Conservation (phyloP, 2,329 filamentous ascomycete genomes). For the Penicillium vulpinum region DNA sequence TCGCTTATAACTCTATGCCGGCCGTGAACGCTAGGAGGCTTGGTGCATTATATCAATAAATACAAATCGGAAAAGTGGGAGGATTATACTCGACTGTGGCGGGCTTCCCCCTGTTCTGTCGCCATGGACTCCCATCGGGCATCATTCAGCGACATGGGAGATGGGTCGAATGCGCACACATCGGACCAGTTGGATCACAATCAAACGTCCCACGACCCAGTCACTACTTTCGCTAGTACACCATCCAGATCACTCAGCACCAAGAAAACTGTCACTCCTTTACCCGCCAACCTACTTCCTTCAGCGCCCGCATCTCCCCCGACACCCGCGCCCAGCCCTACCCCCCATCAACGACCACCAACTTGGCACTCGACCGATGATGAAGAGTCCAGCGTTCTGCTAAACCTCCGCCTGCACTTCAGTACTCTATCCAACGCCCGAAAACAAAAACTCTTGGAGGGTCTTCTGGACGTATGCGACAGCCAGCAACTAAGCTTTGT, state of each 20-base stretch:
- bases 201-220: slow-evolving; percentile 16
- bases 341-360: slow-evolving; percentile 61
- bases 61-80: neutral
- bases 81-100: slow-evolving; percentile 1
- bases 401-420: slow-evolving; percentile 78
- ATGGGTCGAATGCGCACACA: slow-evolving; percentile 18
- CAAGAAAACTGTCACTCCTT: slow-evolving; percentile 49
- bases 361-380: slow-evolving; percentile 52
- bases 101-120: slow-evolving; percentile 7
- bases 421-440: slow-evolving; percentile 72
- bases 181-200: slow-evolving; percentile 40
- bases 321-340: slow-evolving; percentile 67
- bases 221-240: slow-evolving; percentile 19
- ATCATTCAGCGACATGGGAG: slow-evolving; percentile 21
- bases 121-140: slow-evolving; percentile 22
- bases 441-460: slow-evolving; percentile 77
- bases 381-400: slow-evolving; percentile 78
- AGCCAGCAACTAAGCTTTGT: slow-evolving; percentile 95
- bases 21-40: neutral
- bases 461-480: slow-evolving; percentile 89
- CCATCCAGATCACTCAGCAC: slow-evolving; percentile 23
- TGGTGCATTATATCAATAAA: neutral
- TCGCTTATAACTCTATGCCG: slow-evolving; percentile 1
- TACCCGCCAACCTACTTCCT: slow-evolving; percentile 62
- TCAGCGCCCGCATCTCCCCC: slow-evolving; percentile 66